Base-by-base conservation (phyloP, 78 protist species). In the Dictyostelium firmibasis region DNA sequence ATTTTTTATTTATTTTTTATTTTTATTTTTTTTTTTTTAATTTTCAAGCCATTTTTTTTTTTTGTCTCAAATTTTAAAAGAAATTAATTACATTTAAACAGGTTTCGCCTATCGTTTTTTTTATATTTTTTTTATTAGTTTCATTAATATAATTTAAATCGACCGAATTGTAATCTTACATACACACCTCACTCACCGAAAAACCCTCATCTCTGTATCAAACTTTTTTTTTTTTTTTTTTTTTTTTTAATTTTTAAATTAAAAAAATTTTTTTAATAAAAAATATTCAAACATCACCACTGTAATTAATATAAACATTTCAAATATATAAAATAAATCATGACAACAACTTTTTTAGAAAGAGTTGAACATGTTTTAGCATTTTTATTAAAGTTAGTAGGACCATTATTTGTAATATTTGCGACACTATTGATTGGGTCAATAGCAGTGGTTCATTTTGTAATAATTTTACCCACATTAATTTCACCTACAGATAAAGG, bases 401-500 rank as follows among this genome's bases (percentile, higher is more conserved):
- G 94, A 20, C 94, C 94, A 4, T 8, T 81, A 18, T 89, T 89
- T 81, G 94, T 89, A 31, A 6, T 23, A n/a, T 47, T 89, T 29
- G 94, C 94, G 31, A 20, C 72, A 9, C 14, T 43, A 9, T 69
- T 89, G 14, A 89, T 89, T 16, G 11, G 31, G 6, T 38, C 50
- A 13, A 81, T 89, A 81, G 81, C 86, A 62, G 70, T 79, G 70
- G 76, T 70, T 29, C 94, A 89, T 64, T 89, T 89, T 64, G 9
- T 25, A 38, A 62, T 89, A n/a, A 35, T 81, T 25, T 53, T 89
- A 89, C 86, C 85, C 3, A 36, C n/a, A 31, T 38, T 70, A 20
- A 47, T 86, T 10, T 6, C 35, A 70, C 77, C 77, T 0, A 10
- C 23, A 29, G 70, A 74, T 27, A 78, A 72, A 18, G 74, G 23